phyloP scores from a whole-genome alignment of 768 basidiomycete genomes.

The Pilatotrama ljubarskyi region DNA sequence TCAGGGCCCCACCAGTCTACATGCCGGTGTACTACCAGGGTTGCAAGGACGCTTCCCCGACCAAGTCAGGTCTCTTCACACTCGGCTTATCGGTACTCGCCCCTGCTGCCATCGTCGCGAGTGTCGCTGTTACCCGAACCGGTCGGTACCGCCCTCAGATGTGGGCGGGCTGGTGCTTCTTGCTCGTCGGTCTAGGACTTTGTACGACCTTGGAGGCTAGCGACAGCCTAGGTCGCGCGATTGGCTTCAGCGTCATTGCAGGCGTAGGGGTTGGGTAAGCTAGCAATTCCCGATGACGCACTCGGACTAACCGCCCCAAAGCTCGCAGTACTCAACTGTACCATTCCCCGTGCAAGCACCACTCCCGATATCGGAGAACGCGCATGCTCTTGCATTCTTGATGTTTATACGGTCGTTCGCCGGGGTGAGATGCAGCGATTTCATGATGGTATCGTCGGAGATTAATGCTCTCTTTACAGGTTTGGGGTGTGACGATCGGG shows the following conservation, averaged over 20 bases:
- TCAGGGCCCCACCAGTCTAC: conserved; percentile 29
- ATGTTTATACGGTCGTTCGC: conserved; percentile 28
- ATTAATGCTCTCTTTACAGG: too few relatives aligned
- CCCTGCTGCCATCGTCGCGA: conserved; percentile 39
- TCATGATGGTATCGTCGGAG: too few relatives aligned
- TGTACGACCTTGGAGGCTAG: conserved; percentile 29
- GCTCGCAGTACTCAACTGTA: background rate
- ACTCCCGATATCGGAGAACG: conserved; percentile 33
- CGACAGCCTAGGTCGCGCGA: background rate
- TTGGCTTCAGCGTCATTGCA: conserved; percentile 1
- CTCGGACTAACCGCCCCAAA: too few relatives aligned
- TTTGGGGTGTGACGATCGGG: conserved; percentile 41
- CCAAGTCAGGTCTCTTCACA: too few relatives aligned
- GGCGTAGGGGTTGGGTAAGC: conserved; percentile 1
- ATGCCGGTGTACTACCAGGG: conserved; percentile 51
- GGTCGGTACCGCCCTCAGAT: conserved; percentile 41
- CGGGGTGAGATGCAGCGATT: conserved; percentile 13
- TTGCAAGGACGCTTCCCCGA: conserved; percentile 37
- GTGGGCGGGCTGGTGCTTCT: conserved; percentile 37
- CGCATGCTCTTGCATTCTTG: conserved; percentile 37
- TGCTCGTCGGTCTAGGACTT: conserved; percentile 37
- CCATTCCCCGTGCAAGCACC: conserved; percentile 16
- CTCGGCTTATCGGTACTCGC: too few relatives aligned
- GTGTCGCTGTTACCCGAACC: conserved; percentile 35
- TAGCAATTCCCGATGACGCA: too few relatives aligned